Conservation (phyloP, 2,329 filamentous ascomycete genomes). For the Neofusicoccum cordaticola region DNA sequence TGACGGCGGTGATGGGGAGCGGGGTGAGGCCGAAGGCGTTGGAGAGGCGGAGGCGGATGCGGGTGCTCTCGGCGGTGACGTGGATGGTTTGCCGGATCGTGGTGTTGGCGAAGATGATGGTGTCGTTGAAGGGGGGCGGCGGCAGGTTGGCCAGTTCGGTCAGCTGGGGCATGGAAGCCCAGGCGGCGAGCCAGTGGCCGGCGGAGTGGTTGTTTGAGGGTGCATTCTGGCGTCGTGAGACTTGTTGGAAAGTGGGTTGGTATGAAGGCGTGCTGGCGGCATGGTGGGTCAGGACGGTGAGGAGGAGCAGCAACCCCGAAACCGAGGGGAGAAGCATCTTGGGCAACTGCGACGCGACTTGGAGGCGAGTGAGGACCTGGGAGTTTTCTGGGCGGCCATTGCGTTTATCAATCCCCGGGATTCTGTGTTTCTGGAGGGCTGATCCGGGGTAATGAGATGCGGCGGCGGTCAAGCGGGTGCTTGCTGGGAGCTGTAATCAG, state of each 20-base stretch:
- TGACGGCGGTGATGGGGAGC: constrained; percentile 58
- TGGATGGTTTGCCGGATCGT: constrained; percentile 66
- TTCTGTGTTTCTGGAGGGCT: neutral
- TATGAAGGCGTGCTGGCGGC: neutral
- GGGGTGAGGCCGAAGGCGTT: constrained; percentile 63
- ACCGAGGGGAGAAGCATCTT: neutral
- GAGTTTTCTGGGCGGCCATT: neutral
- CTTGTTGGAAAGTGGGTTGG: too few relatives aligned
- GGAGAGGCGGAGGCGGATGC: constrained; percentile 62
- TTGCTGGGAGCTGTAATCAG: neutral
- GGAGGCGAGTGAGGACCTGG: too few relatives aligned
- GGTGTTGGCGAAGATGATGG: constrained; percentile 41
- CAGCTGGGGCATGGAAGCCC: constrained; percentile 65
- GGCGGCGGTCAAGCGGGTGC: constrained; percentile 3
- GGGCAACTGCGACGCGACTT: neutral
- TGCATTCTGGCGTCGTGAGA: constrained; percentile 1
- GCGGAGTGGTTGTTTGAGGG: constrained; percentile 24
- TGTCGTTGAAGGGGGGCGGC: constrained; percentile 49
- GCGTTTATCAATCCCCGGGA: too few relatives aligned
- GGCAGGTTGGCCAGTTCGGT: constrained; percentile 63
- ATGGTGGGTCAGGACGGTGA: neutral
- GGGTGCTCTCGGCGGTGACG: constrained; percentile 54
- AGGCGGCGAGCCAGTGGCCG: constrained; percentile 60
- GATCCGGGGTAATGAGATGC: neutral
- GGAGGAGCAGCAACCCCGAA: neutral